Conservation (phyloP, 768 basidiomycete species). For the button mushroom (Agaricus bisporus) region DNA sequence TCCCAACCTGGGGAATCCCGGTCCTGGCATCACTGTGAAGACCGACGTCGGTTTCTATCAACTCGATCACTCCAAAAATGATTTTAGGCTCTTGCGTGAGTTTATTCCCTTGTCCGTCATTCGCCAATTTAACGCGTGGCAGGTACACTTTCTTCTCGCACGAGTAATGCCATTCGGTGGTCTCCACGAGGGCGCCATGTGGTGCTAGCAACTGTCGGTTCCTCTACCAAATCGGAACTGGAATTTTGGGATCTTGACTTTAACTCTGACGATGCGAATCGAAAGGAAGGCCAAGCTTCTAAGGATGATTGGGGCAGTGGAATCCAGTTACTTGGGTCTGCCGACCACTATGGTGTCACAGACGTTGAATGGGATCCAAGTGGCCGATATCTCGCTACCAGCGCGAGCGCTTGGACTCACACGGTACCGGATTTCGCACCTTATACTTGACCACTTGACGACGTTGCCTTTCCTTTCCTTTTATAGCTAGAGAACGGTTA, state of each 20-base stretch:
- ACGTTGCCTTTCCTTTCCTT: not conserved
- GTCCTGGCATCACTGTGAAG: conserved; percentile 90
- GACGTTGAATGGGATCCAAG: conserved; percentile 99
- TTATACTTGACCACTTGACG: not conserved
- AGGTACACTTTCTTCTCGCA: conserved; percentile 77
- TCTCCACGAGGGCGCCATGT: conserved; percentile 95
- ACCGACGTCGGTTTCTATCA: conserved; percentile 97
- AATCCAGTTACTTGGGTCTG: conserved; percentile 78
- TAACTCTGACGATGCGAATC: conserved; percentile 49
- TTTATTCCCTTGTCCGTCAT: conserved; percentile 9
- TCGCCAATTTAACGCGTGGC: conserved; percentile 10
- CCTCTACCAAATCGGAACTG: conserved; percentile 90
- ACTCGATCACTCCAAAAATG: conserved; percentile 85
- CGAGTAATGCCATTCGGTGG: conserved; percentile 94
- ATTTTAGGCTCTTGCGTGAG: conserved; percentile 87
- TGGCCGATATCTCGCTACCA: conserved; percentile 88
- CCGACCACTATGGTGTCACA: conserved; percentile 96
- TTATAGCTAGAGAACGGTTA: conserved; percentile 91
- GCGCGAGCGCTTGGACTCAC: conserved; percentile 92
- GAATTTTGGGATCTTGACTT: conserved; percentile 99
- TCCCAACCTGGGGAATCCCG: conserved; percentile 86
- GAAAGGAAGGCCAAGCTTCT: conserved; percentile 43
- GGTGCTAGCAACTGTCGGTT: conserved; percentile 93
- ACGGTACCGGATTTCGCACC: conserved; percentile 44
- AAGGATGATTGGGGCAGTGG: conserved; percentile 80